A percentile compares a stretch with the other conserved stretches of the same genome.
Conservation (phyloP, 129 eudicot species). For the Erigeron canadensis region DNA sequence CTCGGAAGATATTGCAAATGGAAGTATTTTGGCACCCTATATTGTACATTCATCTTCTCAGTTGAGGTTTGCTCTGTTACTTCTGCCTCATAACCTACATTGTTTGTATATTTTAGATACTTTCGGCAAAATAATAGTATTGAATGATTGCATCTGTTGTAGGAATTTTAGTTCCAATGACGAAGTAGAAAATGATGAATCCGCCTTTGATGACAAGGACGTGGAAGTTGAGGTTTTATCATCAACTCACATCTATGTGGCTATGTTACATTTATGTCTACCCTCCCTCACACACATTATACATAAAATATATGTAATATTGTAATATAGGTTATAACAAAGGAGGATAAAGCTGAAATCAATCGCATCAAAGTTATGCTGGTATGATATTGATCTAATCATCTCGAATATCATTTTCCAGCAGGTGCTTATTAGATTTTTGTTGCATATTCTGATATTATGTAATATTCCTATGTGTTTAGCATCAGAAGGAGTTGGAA, state of each 20-base stretch:
- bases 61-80: constrained; percentile 40
- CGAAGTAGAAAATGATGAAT: constrained; percentile 32
- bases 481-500: constrained; percentile 94
- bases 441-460: constrained; percentile 7
- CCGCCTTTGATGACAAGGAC: constrained; percentile 25
- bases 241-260: neutral
- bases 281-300: constrained; percentile 17
- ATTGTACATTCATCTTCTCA: constrained; percentile 37
- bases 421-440: constrained; percentile 17
- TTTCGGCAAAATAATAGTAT: neutral
- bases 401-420: constrained; percentile 5
- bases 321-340: constrained; percentile 38
- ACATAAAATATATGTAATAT: too few relatives aligned
- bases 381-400: constrained; percentile 41
- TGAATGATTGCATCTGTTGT: constrained; percentile 25
- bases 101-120: neutral
- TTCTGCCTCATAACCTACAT: constrained; percentile 3
- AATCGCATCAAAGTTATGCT: constrained; percentile 75
- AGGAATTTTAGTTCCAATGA: constrained; percentile 31
- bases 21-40: constrained; percentile 29
- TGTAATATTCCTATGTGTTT: constrained; percentile 27
- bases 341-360: constrained; percentile 60
- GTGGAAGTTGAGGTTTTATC: constrained; percentile 45
- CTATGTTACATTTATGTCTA: constrained; percentile 5
- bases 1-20: neutral